Percentiles rank a stretch among this genome's conserved stretches.
Evolutionary conservation across 2,329 filamentous ascomycete species (phyloP).

Genomic region (Colletotrichum spinosum): DNA sequence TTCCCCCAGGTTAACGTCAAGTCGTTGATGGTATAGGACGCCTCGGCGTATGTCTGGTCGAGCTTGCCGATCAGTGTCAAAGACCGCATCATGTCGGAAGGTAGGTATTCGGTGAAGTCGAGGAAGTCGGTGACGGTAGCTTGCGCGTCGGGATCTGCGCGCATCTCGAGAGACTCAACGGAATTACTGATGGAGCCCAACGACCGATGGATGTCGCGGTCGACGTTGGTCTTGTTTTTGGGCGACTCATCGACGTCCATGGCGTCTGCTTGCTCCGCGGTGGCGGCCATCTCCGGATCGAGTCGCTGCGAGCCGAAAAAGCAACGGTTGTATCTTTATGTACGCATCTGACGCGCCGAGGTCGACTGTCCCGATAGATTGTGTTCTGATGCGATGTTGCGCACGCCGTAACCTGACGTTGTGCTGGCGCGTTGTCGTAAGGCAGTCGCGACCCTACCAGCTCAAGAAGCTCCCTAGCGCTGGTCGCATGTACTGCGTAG

Average conservation of each 20-base stretch:
- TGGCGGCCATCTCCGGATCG: conserved; percentile 38
- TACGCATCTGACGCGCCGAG: conserved; percentile 11
- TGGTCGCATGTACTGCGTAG: conserved; percentile 4
- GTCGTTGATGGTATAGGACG: conserved; percentile 66
- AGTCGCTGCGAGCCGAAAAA: background rate
- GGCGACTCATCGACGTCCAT: conserved; percentile 50
- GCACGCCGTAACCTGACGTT: conserved; percentile 30
- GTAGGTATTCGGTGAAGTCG: conserved; percentile 77
- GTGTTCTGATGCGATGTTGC: conserved; percentile 10
- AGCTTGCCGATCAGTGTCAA: conserved; percentile 74
- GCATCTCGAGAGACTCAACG: conserved; percentile 60
- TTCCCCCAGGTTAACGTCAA: conserved; percentile 68
- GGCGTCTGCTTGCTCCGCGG: conserved; percentile 38
- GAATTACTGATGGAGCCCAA: conserved; percentile 50
- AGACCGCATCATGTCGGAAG: conserved; percentile 74
- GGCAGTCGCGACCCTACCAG: conserved; percentile 33
- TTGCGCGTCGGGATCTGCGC: conserved; percentile 74
- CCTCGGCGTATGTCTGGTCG: conserved; percentile 67
- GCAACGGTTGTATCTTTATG: background rate
- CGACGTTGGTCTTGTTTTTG: conserved; percentile 47
- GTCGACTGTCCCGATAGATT: conserved; percentile 6
- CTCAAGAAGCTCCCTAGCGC: conserved; percentile 32
- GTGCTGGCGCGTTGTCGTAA: conserved; percentile 27
- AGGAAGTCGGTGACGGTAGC: conserved; percentile 78
- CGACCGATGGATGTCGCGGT: conserved; percentile 42